A percentile compares a stretch with the other conserved stretches of the same genome.
Conservation (phyloP, 441 rosid species). For the Populus hybrid region DNA sequence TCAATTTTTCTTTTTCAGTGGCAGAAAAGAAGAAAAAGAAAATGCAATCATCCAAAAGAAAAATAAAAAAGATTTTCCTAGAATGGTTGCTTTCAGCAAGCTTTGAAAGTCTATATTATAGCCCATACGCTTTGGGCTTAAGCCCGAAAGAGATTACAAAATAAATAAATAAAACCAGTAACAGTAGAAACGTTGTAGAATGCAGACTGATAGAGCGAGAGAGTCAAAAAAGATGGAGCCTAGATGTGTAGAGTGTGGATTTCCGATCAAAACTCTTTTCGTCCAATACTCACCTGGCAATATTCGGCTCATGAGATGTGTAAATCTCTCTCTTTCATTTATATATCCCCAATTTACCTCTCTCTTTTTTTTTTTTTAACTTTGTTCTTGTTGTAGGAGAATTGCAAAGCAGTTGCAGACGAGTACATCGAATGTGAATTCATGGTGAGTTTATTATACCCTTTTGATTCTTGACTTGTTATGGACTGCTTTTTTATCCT, state of each 20-base stretch:
- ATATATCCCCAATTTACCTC: neutral
- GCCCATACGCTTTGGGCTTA: neutral
- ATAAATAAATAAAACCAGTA: no score
- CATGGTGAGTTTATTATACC: constrained; percentile 42
- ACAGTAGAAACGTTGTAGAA: neutral
- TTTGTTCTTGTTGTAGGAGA: constrained; percentile 36
- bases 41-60: neutral
- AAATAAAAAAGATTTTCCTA: neutral
- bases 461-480: neutral
- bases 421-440: constrained; percentile 80
- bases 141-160: neutral
- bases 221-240: constrained; percentile 34
- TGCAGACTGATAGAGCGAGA: neutral
- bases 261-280: constrained; percentile 49
- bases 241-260: constrained; percentile 64
- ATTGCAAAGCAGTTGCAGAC: constrained; percentile 69
- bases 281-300: constrained; percentile 79
- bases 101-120: neutral
- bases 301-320: constrained; percentile 87
- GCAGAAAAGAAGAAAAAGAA: no score
- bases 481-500: neutral
- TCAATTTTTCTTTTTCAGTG: no score
- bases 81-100: neutral
- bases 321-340: constrained; percentile 18
- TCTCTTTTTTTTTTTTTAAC: neutral